Conservation (phyloP, 2,329 filamentous ascomycete genomes). For the Meredithiella fracta region DNA sequence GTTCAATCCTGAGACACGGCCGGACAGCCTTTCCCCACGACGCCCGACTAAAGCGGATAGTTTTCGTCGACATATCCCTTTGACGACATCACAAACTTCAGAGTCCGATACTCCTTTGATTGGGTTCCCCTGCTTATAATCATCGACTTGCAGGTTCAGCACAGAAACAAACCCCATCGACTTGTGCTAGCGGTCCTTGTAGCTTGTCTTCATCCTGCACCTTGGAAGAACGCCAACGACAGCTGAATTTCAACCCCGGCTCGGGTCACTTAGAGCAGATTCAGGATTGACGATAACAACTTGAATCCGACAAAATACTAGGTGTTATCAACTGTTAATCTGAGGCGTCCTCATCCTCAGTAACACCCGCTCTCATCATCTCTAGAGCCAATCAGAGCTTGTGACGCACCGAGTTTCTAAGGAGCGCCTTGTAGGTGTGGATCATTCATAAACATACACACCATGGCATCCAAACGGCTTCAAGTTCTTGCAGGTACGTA, state of each 20-base stretch:
- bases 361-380: too few species aligned
- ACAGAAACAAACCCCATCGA: not conserved
- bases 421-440: too few species aligned
- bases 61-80: not conserved
- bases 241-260: not conserved
- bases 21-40: too few species aligned
- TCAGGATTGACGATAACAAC: not conserved
- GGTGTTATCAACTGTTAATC: too few species aligned
- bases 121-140: not conserved
- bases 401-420: too few species aligned
- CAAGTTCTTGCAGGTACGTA: constrained; percentile 13
- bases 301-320: not conserved
- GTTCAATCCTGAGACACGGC: too few species aligned
- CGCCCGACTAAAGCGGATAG: too few species aligned
- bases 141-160: not conserved
- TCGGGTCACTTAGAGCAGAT: not conserved
- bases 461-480: constrained; percentile 12
- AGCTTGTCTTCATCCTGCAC: not conserved
- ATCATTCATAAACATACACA: not conserved
- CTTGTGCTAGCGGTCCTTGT: not conserved
- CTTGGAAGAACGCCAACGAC: not conserved
- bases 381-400: too few species aligned
- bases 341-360: too few species aligned
- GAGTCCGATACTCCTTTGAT: not conserved
- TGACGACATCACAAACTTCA: not conserved